Evolutionary conservation across 805 yeast species (phyloP), one percentile per base, ranked within the genome.

Genomic region (Cyberlindnera xylosilytica): DNA sequence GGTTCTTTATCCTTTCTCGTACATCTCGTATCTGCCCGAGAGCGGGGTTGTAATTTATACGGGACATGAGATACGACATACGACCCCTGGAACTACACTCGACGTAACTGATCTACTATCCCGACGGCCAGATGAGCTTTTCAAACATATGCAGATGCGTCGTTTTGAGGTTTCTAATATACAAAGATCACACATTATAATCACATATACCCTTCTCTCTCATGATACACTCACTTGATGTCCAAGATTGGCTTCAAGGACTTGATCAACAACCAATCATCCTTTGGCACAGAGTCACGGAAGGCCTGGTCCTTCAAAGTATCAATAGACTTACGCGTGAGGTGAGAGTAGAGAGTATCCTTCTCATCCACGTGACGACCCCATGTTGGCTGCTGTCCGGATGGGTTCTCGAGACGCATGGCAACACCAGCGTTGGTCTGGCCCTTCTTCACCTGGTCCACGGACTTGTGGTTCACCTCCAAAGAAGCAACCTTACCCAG

Each of bases 381-480:
- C 98, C 98, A 93, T 12, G 87, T 82, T 42, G 99, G 98, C 69
- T 89, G 96, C 51, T 87, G 91, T 45, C 85, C 74, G 34, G 96
- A 85, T 52, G 96, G 90, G 57, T 87, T 84, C 44, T 93, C 99
- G 60, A 93, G 75, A 73, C 99, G 82, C 85, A 93, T 87, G 49
- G 99, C 99, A 50, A 91, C 98, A 78, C 99, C 99, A 20, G 96
- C 97, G 55, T 85, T 78, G 11, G 98, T 87, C 68, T 87, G 96
- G 35, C 97, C 97, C 76, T 87, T 93, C 71, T 88, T 86, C 36
- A 90, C 96, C 23, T 71, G 65, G 43, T 78, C 86, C 22, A 72
- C 74, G 27, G 96, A 69, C 66, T 87, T 87, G 72, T 93, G 99
- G 69, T 91, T 95, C 39, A 93, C 96, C 70, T 93, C 98, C 64